These are phyloP conservation scores for Scedosporium minutisporum DNA, from an alignment of 2,329 filamentous ascomycete genomes.

Conservation along the genomic window DNA sequence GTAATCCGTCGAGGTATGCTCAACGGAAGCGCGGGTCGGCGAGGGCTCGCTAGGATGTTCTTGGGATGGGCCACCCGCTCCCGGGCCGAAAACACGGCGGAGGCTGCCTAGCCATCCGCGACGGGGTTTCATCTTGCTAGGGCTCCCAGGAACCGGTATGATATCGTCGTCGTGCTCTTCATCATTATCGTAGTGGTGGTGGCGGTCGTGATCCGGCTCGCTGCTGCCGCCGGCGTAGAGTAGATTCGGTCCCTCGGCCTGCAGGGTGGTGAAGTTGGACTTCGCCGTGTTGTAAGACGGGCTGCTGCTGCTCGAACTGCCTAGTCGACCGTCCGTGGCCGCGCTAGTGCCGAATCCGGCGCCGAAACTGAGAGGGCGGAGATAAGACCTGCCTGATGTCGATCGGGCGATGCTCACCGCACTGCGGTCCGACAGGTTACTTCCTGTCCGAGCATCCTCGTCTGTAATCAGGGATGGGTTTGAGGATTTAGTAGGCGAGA, in stretches of 20 bases:
- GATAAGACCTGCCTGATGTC: constrained; percentile 22
- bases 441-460: constrained; percentile 44
- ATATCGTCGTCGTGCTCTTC: constrained; percentile 24
- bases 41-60: constrained; percentile 17
- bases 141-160: constrained; percentile 34
- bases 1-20: constrained; percentile 30
- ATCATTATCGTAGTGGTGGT: constrained; percentile 13
- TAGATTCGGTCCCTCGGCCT: constrained; percentile 42
- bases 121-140: constrained; percentile 46
- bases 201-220: constrained; percentile 4
- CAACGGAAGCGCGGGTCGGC: constrained; percentile 20
- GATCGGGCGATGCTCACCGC: constrained; percentile 29
- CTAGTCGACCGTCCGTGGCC: constrained; percentile 15
- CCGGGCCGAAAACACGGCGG: constrained; percentile 45
- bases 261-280: constrained; percentile 40
- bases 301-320: constrained; percentile 31
- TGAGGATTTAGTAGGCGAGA: constrained; percentile 29
- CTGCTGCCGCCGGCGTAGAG: constrained; percentile 23
- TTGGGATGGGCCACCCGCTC: constrained; percentile 8
- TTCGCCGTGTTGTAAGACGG: constrained; percentile 43
- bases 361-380: constrained; percentile 13
- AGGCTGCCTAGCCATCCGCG: constrained; percentile 62
- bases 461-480: constrained; percentile 24
- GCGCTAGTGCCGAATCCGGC: constrained; percentile 17
- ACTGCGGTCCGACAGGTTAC: constrained; percentile 46